Evolutionary conservation across 257 asterid genomes (phyloP).

Genomic region (Ophiorrhiza pumila): DNA sequence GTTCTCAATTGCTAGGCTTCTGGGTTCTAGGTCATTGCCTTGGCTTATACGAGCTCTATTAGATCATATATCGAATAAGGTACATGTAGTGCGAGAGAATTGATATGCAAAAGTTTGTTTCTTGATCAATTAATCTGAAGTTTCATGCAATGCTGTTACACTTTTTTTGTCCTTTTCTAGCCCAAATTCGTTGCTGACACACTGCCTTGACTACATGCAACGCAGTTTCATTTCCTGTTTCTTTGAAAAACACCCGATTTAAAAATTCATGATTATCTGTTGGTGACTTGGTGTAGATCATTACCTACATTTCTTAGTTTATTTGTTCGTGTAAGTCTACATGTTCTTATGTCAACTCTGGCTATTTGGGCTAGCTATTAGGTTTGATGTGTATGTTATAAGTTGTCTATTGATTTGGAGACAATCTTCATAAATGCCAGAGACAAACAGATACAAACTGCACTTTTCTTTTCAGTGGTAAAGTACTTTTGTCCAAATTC

Average conservation of each 20-base stretch:
- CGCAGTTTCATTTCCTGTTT: background rate
- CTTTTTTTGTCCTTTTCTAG: background rate
- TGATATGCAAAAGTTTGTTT: background rate
- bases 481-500: background rate
- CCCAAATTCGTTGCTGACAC: background rate
- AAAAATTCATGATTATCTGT: background rate
- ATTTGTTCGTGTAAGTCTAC: background rate
- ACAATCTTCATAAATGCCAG: background rate
- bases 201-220: background rate
- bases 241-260: background rate
- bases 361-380: background rate
- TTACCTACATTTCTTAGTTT: background rate
- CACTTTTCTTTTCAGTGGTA: background rate
- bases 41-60: constrained; percentile 95
- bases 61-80: constrained; percentile 94
- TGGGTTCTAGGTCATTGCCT: constrained; percentile 95
- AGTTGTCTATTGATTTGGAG: background rate
- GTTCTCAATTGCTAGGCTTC: constrained; percentile 76
- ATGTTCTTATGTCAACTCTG: background rate
- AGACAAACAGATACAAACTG: background rate
- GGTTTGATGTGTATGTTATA: background rate
- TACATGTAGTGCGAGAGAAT: constrained; percentile 15
- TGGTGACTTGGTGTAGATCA: background rate
- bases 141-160: background rate
- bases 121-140: background rate